A percentile compares a stretch with the other conserved stretches of the same genome.
Conservation (phyloP, 345 rosid species). For the Hibiscus syriacus region DNA sequence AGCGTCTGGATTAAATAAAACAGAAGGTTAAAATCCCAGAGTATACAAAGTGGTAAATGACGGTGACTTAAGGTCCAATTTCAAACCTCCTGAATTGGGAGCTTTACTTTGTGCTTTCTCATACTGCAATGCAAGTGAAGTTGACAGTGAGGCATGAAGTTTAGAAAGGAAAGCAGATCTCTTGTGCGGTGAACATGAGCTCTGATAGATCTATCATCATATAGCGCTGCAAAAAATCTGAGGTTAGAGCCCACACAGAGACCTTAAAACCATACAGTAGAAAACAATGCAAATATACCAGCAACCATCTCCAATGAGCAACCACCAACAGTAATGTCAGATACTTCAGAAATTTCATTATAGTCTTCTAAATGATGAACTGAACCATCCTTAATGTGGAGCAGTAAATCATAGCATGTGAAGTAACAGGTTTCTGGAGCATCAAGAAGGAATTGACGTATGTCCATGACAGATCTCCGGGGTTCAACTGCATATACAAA, state of each 20-base stretch:
- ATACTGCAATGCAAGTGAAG: slow-evolving; percentile 82
- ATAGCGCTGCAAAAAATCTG: slow-evolving; percentile 49
- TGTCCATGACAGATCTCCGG: slow-evolving; percentile 98
- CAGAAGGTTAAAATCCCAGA: neutral
- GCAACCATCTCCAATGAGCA: slow-evolving; percentile 97
- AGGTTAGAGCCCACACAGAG: slow-evolving; percentile 18
- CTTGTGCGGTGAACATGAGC: slow-evolving; percentile 92
- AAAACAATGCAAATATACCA: slow-evolving; percentile 34
- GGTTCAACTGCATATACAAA: slow-evolving; percentile 62
- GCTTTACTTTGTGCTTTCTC: slow-evolving; percentile 59
- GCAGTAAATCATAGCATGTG: slow-evolving; percentile 87
- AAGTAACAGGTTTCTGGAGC: slow-evolving; percentile 90
- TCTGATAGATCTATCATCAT: slow-evolving; percentile 93
- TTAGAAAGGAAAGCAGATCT: slow-evolving; percentile 86
- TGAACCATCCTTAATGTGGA: slow-evolving; percentile 71
- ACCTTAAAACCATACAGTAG: slow-evolving; percentile 7
- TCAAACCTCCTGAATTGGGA: slow-evolving; percentile 49
- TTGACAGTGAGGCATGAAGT: slow-evolving; percentile 85
- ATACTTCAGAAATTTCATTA: slow-evolving; percentile 93
- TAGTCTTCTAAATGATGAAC: slow-evolving; percentile 82
- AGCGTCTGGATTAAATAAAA: slow-evolving; percentile 40
- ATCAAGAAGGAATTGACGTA: slow-evolving; percentile 95
- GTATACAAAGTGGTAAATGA: neutral
- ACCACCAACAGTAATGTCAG: slow-evolving; percentile 82
- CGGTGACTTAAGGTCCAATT: neutral